Evolutionary conservation across 192 early-diverging fungal species (phyloP), one percentile per base, ranked within the genome.

Genomic region (Coemansia sp.): DNA sequence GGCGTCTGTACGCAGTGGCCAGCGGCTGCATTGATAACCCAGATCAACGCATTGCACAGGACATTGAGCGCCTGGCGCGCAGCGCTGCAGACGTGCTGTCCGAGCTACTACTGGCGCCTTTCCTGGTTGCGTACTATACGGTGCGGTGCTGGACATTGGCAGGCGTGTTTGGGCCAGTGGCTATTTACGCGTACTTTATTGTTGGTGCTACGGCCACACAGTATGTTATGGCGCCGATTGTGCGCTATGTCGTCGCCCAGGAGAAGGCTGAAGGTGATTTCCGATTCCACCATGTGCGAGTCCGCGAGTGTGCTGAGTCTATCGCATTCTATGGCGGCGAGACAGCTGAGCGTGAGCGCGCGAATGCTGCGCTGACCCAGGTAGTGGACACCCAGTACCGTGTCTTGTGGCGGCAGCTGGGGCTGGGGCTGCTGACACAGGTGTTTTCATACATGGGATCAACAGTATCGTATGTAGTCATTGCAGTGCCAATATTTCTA

Each of bases 41-140:
- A 68, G 95, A 97, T 66, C 92, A 93, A 72, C 86, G 93, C 14
- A 92, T 95, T 38, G 84, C 93, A 15, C 92, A 94, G 73, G 95
- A 97, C 70, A 85, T 94, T 36, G 93, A 92, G 66, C 88, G 88
- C 50, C 85, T 97, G 34, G 46, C 90, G 15, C 21, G 56, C 12
- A 58, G 61, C 20, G 59, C 64, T 15, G 70, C 74, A 9, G 86
- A 87, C 15, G 73, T 86, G 37, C 60, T 89, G 5, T 60, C 83
- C 8, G 82, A 90, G 38, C 67, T 92, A 7, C 73, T 91, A 5
- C 83, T 93, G 42, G 80, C 85, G 12, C 94, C 94, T 7, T 42
- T 88, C 15, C 82, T 94, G 25, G 75, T 96, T 5, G 71, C 74
- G 0, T 94, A 90, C 74, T 96, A 96, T 69, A 89, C 93, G 0